phyloP scores from a whole-genome alignment of 2,329 filamentous ascomycete species.

The Penicillium expansum region DNA sequence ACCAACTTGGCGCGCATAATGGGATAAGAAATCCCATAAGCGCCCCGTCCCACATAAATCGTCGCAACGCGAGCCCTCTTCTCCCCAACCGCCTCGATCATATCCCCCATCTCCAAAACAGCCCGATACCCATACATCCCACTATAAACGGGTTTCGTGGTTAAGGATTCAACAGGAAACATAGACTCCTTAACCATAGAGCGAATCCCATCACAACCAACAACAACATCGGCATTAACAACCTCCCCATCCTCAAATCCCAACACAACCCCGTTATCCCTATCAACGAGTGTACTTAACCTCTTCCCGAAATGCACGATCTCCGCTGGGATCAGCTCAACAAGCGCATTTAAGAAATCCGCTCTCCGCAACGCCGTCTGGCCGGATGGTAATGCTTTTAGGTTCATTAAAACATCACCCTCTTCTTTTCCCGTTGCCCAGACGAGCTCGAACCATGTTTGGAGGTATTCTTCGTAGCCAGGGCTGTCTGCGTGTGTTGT shows the following conservation, averaged over 20 bases:
- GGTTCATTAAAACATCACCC: slow-evolving; percentile 27
- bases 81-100: slow-evolving; percentile 35
- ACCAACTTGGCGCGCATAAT: slow-evolving; percentile 35
- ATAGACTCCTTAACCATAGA: slow-evolving; percentile 31
- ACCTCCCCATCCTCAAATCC: slow-evolving; percentile 35
- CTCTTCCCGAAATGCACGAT: slow-evolving; percentile 37
- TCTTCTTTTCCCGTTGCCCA: slow-evolving; percentile 25
- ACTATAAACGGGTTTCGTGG: slow-evolving; percentile 27
- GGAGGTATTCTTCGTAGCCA: slow-evolving; percentile 27
- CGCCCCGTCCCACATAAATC: slow-evolving; percentile 32
- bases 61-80: slow-evolving; percentile 30
- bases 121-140: slow-evolving; percentile 38
- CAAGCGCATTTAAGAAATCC: slow-evolving; percentile 35
- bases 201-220: slow-evolving; percentile 40
- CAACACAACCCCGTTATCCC: not conserved
- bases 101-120: slow-evolving; percentile 34
- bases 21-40: slow-evolving; percentile 36
- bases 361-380: slow-evolving; percentile 35
- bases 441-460: slow-evolving; percentile 37
- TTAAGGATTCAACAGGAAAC: slow-evolving; percentile 13
- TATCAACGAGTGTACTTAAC: slow-evolving; percentile 5
- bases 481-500: slow-evolving; percentile 36
- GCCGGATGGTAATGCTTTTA: slow-evolving; percentile 32
- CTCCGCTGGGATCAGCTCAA: slow-evolving; percentile 28
- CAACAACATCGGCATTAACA: slow-evolving; percentile 30